Evolutionary conservation across 2,329 filamentous ascomycete species (phyloP).

Genomic region (Dactylonectria estremocensis): DNA sequence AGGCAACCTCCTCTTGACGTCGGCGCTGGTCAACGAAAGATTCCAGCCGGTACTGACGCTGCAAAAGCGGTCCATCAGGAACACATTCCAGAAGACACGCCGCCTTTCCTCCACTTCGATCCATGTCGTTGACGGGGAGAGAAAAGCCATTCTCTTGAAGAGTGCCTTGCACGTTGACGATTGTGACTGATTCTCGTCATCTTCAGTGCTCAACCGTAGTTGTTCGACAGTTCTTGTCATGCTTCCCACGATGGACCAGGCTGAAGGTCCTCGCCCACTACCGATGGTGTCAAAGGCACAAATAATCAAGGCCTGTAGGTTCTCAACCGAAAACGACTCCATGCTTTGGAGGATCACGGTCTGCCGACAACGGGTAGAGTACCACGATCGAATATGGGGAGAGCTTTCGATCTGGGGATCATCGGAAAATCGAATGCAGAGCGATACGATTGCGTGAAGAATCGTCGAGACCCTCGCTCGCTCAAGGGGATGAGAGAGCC

Average conservation of each 20-base stretch:
- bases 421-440: constrained; percentile 49
- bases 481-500: constrained; percentile 31
- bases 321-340: constrained; percentile 55
- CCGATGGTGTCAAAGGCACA: constrained; percentile 56
- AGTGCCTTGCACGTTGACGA: constrained; percentile 45
- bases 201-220: constrained; percentile 54
- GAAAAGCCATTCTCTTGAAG: constrained; percentile 51
- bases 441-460: constrained; percentile 54
- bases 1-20: constrained; percentile 56
- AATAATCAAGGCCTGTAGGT: constrained; percentile 54
- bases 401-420: constrained; percentile 45
- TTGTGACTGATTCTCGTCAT: constrained; percentile 45
- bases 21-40: constrained; percentile 51
- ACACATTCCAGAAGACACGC: constrained; percentile 60
- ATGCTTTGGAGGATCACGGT: constrained; percentile 52
- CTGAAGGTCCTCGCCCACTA: constrained; percentile 50
- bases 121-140: constrained; percentile 52
- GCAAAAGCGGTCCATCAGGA: constrained; percentile 59
- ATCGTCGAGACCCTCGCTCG: constrained; percentile 48
- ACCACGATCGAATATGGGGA: constrained; percentile 35
- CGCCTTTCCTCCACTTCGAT: constrained; percentile 57
- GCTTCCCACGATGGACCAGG: constrained; percentile 58
- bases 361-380: constrained; percentile 49
- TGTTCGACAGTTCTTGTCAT: constrained; percentile 58
- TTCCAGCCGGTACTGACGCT: constrained; percentile 57